Evolutionary conservation across 768 basidiomycete genomes (phyloP).

Genomic region (Russula lepida): DNA sequence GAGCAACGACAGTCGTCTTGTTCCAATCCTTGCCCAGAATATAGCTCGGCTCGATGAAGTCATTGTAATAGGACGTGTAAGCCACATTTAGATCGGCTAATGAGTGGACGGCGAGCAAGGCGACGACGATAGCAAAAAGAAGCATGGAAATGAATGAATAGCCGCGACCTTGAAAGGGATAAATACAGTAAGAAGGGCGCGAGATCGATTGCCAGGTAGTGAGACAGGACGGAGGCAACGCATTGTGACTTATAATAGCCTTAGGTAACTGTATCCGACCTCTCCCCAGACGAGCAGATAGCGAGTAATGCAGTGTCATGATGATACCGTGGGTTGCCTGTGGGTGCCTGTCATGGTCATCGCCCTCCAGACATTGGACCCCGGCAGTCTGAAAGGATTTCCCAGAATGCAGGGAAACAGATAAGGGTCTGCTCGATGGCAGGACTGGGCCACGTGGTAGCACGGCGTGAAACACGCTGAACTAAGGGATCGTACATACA

Average conservation of each 20-base stretch:
- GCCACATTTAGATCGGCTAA: background rate
- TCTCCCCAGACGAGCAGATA: background rate
- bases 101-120: conserved; percentile 10
- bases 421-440: background rate
- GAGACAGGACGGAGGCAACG: background rate
- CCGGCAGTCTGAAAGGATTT: background rate
- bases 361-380: background rate
- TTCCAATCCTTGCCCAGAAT: conserved; percentile 12
- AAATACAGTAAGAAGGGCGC: background rate
- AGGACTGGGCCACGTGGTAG: background rate
- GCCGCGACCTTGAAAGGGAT: background rate
- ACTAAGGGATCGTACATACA: too few relatives aligned
- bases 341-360: background rate
- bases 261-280: background rate
- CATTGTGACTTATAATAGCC: background rate
- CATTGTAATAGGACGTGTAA: conserved; percentile 13
- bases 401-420: background rate
- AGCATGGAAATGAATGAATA: background rate
- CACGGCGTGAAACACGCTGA: background rate
- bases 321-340: background rate
- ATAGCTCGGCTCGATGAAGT: conserved; percentile 16
- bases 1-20: conserved; percentile 8
- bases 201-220: background rate
- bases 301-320: background rate
- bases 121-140: background rate